Conservation (phyloP, 805 yeast genomes). For the Kazachstania kunashirensis region DNA sequence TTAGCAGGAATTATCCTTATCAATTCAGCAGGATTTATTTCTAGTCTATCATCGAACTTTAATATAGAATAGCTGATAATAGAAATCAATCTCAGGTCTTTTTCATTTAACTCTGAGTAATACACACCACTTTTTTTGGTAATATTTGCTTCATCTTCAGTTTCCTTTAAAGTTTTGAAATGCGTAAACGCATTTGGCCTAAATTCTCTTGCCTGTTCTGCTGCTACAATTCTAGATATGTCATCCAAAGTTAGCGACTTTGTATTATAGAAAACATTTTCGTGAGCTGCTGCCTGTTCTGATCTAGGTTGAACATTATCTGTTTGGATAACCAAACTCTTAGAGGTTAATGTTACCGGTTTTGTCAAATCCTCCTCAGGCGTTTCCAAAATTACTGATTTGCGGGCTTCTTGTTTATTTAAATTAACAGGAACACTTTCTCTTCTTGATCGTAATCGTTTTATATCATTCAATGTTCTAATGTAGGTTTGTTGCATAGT, state of each 20-base stretch:
- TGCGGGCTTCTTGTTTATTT: slow-evolving; percentile 52
- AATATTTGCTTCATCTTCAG: slow-evolving; percentile 17
- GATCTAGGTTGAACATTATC: not conserved
- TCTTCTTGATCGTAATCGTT: slow-evolving; percentile 63
- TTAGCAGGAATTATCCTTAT: slow-evolving; percentile 3
- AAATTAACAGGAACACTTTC: slow-evolving; percentile 43
- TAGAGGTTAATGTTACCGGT: slow-evolving; percentile 2
- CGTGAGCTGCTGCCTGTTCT: slow-evolving; percentile 2
- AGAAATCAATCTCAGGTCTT: slow-evolving; percentile 46
- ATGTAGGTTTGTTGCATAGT: slow-evolving; percentile 45
- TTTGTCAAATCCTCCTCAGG: slow-evolving; percentile 23
- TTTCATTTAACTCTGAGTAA: slow-evolving; percentile 42
- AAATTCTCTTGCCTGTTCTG: slow-evolving; percentile 89
- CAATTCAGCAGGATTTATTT: slow-evolving; percentile 5
- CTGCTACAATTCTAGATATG: slow-evolving; percentile 92
- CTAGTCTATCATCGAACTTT: slow-evolving; percentile 19
- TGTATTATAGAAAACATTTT: slow-evolving; percentile 56
- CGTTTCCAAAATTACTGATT: slow-evolving; percentile 55
- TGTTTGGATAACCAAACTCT: slow-evolving; percentile 18
- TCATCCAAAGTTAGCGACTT: slow-evolving; percentile 88
- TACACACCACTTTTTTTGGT: slow-evolving; percentile 34
- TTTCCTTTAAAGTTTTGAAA: slow-evolving; percentile 39
- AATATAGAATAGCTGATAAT: slow-evolving; percentile 37
- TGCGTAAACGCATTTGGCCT: slow-evolving; percentile 88
- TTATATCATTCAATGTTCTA: slow-evolving; percentile 65